phyloP scores from a whole-genome alignment of 192 early-diverging fungal genomes.

The Haplosporangium gracile region DNA sequence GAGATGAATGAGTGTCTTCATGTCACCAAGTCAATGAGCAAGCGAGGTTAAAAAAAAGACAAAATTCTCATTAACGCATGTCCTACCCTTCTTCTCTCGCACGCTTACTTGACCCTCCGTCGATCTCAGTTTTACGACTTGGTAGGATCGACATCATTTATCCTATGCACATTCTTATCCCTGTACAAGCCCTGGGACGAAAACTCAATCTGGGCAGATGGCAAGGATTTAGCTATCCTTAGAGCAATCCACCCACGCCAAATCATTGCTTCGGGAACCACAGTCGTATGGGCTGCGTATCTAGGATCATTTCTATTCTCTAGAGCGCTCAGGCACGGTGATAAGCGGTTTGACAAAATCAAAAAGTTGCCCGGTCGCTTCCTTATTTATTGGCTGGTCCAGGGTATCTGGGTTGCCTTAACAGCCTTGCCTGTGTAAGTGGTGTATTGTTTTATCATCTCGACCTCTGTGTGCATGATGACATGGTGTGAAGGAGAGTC shows the following conservation, averaged over 20 bases:
- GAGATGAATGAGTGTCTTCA: not conserved
- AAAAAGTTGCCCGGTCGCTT: slow-evolving; percentile 29
- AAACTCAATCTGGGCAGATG: not conserved
- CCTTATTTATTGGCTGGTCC: slow-evolving; percentile 50
- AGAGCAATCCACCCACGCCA: slow-evolving; percentile 41
- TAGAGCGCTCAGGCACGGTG: slow-evolving; percentile 39
- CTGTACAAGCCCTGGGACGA: slow-evolving; percentile 37
- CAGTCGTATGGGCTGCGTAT: slow-evolving; percentile 39
- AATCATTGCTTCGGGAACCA: slow-evolving; percentile 44
- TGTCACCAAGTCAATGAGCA: not conserved
- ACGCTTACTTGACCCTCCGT: not conserved
- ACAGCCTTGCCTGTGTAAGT: slow-evolving; percentile 55
- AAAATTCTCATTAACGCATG: not conserved
- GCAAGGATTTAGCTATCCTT: not conserved
- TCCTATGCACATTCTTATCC: slow-evolving; percentile 37
- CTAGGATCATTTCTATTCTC: slow-evolving; percentile 46
- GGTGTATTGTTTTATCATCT: too few relatives aligned
- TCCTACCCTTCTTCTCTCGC: not conserved
- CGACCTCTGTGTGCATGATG: too few relatives aligned
- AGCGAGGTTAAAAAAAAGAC: not conserved
- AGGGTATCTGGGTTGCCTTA: slow-evolving; percentile 48
- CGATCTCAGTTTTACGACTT: slow-evolving; percentile 48
- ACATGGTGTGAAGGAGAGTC: not conserved
- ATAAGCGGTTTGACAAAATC: slow-evolving; percentile 53
- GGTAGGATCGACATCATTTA: slow-evolving; percentile 32